A percentile compares a stretch with the other conserved stretches of the same genome.
phyloP scores from a whole-genome alignment of 352 stramenopile species.

The Thalassiosira hispida region DNA sequence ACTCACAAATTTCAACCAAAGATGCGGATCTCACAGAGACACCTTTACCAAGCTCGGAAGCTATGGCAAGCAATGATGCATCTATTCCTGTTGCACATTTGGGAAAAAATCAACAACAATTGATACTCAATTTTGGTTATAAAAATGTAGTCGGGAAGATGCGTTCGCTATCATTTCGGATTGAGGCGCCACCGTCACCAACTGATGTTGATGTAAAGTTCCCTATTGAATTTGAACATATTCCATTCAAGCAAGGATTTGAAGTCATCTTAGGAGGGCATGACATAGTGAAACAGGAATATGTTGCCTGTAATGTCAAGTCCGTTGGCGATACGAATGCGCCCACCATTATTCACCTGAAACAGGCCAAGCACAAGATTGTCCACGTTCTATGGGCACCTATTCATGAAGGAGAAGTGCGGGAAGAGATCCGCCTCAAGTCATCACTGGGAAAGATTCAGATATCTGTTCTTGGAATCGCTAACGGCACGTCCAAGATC shows the following conservation, averaged over 20 bases:
- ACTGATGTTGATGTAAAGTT: neutral
- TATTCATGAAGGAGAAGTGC: constrained; percentile 20
- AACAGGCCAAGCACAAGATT: constrained; percentile 10
- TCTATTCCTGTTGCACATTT: constrained; percentile 3
- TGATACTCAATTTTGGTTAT: constrained; percentile 39
- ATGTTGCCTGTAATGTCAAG: neutral
- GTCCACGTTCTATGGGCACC: constrained; percentile 36
- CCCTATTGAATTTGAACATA: constrained; percentile 26
- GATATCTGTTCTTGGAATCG: constrained; percentile 29
- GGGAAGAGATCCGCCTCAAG: constrained; percentile 36
- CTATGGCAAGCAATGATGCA: neutral
- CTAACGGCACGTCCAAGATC: neutral
- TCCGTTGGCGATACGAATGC: neutral
- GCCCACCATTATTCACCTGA: constrained; percentile 11
- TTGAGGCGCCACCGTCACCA: constrained; percentile 8
- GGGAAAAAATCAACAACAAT: neutral
- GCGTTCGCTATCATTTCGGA: constrained; percentile 23
- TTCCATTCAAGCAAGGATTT: constrained; percentile 30
- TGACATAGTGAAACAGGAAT: neutral
- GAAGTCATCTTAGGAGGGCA: constrained; percentile 20
- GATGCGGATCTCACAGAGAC: neutral
- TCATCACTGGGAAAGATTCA: constrained; percentile 18
- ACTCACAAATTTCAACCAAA: neutral
- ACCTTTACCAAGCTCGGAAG: neutral
- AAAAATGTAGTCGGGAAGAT: constrained; percentile 40